These are phyloP conservation scores for Mycosarcoma maydis DNA, from an alignment of 1,284 basidiomycete genomes.

Conservation along the genomic window DNA sequence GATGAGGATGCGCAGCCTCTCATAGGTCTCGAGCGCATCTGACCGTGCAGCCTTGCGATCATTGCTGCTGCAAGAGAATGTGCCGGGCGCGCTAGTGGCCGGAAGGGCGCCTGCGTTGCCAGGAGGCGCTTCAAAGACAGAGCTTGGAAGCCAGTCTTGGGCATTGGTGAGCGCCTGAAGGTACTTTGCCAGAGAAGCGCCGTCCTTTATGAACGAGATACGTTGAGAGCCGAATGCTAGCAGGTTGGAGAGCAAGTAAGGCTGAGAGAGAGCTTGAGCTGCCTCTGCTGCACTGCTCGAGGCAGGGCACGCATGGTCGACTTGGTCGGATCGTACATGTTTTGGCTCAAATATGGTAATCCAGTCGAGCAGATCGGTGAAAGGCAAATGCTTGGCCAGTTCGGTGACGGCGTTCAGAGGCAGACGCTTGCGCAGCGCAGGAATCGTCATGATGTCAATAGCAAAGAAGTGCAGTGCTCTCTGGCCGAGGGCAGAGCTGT, in stretches of 20 bases:
- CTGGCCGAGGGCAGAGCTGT: slow-evolving; percentile 4
- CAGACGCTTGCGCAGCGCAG: slow-evolving; percentile 42
- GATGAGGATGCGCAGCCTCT: slow-evolving; percentile 42
- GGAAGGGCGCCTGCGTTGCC: neutral
- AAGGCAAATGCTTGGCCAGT: slow-evolving; percentile 52
- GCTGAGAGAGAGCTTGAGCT: slow-evolving; percentile 19
- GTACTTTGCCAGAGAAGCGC: slow-evolving; percentile 37
- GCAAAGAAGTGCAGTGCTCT: slow-evolving; percentile 35
- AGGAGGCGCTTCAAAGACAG: slow-evolving; percentile 15
- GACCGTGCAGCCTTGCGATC: neutral
- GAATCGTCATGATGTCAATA: slow-evolving; percentile 43
- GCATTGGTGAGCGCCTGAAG: slow-evolving; percentile 53
- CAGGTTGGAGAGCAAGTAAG: slow-evolving; percentile 54
- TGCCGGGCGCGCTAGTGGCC: neutral
- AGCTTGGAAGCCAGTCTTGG: slow-evolving; percentile 47
- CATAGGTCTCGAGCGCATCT: slow-evolving; percentile 39
- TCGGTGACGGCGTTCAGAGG: slow-evolving; percentile 46
- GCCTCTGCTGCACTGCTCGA: slow-evolving; percentile 13
- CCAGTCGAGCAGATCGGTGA: slow-evolving; percentile 43
- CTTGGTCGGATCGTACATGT: neutral
- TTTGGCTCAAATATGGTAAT: slow-evolving; percentile 16
- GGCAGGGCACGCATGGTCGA: neutral
- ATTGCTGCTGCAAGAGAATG: neutral
- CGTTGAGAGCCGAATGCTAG: slow-evolving; percentile 49
- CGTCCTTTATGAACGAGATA: slow-evolving; percentile 47